A percentile compares a stretch with the other conserved stretches of the same genome.
These are phyloP conservation scores for Diaporthe capsici DNA, from an alignment of 2,329 filamentous ascomycete species.

Conservation along the genomic window DNA sequence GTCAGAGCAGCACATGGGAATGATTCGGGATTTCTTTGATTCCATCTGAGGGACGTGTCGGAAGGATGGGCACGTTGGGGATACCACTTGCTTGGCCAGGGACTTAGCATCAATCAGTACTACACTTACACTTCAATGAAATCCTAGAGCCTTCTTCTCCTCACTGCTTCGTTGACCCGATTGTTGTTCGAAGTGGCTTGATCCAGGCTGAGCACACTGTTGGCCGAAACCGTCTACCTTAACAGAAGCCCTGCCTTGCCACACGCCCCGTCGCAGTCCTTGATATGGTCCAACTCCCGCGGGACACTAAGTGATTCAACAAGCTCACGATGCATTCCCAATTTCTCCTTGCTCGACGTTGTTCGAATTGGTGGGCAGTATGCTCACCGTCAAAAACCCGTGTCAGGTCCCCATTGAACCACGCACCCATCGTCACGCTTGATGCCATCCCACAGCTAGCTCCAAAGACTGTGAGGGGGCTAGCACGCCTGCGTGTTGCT, in stretches of 20 bases:
- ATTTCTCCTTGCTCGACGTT: too few relatives aligned
- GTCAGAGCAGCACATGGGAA: background rate
- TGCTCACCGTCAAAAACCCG: background rate
- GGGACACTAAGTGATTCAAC: background rate
- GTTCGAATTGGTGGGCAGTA: too few relatives aligned
- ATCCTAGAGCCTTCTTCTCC: background rate
- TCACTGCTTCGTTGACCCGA: accelerated
- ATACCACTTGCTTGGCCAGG: background rate
- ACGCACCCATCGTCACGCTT: too few relatives aligned
- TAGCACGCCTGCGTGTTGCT: background rate
- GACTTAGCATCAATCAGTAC: background rate
- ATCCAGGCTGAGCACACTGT: background rate
- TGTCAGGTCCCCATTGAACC: background rate
- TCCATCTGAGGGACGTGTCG: background rate
- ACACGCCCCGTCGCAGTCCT: background rate
- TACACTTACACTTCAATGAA: background rate
- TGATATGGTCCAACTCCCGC: background rate
- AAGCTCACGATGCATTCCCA: background rate
- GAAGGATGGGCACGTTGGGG: background rate
- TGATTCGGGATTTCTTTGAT: background rate
- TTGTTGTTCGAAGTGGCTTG: background rate
- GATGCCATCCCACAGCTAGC: background rate
- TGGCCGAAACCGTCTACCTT: background rate
- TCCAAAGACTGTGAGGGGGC: background rate
- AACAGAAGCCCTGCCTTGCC: background rate